These are phyloP conservation scores for Voacanga thouarsii DNA, from an alignment of 257 asterid species.

Conservation along the genomic window DNA sequence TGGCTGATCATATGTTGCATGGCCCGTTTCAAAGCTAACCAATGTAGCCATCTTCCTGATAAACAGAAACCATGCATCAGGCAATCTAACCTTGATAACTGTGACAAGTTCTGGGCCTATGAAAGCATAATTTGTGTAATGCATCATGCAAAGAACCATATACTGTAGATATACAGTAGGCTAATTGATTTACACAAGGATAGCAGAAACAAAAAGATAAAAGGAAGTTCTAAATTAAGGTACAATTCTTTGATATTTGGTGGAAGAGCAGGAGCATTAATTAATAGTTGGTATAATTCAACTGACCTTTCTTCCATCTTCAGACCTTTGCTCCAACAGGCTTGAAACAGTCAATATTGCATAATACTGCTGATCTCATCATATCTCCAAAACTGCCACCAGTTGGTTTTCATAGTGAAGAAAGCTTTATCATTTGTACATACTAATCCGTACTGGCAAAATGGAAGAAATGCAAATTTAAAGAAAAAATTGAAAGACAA, in stretches of 20 bases:
- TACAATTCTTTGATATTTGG: neutral
- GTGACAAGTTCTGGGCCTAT: neutral
- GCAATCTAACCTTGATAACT: neutral
- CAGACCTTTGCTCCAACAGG: constrained; percentile 73
- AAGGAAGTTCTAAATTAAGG: neutral
- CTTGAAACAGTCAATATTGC: constrained; percentile 95
- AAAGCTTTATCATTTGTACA: constrained; percentile 13
- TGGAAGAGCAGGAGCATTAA: neutral
- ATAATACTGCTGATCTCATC: constrained; percentile 92
- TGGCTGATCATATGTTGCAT: neutral
- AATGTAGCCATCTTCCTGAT: constrained; percentile 9
- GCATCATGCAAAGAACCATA: neutral
- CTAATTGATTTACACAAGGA: neutral
- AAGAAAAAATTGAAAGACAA: constrained; percentile 19
- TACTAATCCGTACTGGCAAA: constrained; percentile 16
- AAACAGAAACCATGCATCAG: neutral
- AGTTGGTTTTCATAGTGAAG: constrained; percentile 40
- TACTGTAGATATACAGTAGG: neutral
- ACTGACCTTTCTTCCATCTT: constrained; percentile 44
- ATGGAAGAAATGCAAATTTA: constrained; percentile 7
- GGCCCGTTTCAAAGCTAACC: neutral
- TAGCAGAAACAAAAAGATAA: neutral
- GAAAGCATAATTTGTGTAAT: neutral
- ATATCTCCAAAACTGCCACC: constrained; percentile 85
- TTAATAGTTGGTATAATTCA: neutral